Evolutionary conservation across 768 basidiomycete species (phyloP), one percentile per base, ranked within the genome.

Genomic region (Hygrophorus pudorinus): DNA sequence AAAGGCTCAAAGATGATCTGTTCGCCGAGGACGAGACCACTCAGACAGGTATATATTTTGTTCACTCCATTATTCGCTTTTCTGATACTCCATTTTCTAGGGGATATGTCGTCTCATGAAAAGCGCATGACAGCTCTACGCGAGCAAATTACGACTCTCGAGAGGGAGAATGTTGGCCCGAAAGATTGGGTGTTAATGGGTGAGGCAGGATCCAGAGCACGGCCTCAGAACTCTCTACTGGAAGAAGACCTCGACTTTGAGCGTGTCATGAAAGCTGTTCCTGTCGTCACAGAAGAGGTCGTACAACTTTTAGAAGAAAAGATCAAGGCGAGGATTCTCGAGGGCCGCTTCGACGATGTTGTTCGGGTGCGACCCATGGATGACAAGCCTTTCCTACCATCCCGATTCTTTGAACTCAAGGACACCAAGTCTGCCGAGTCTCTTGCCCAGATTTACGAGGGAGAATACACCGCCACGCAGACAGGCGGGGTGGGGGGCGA

Each of bases 181-280:
- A 97, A 97, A 63, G 81, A 89, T 48, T 99, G 96, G 96, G 81
- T 81, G 5, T 71, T 96, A 21, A 76, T 87, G 70, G 93, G 96
- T 38, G 94, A 98, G 63, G 88, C 90, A 27, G 77, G 76, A 16
- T 77, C 90, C 5, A 76, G 81, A 32, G 63, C 81, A 34, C 75
- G 96, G 41, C 94, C 96, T 3, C 79, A 89, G 58, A 92, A 99
- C 61, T 85, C 87, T 7, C 69, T 98, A 14, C 72, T 99, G 10
- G 88, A 89, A 59, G 87, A 98, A 58, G 89, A 96, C 61, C 73
- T 99, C 24, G 94, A 97, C 45, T 98, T 92, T 51, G 96, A 98
- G 48, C 82, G 90, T 21, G 78, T 82, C 17, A 78, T 81, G 66
- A 94, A 91, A 62, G 73, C 80, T 14, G 82, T 83, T 0, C 96